These are phyloP conservation scores for Rhizopus microsporus DNA, from an alignment of 371 early-diverging fungal genomes.

Conservation along the genomic window DNA sequence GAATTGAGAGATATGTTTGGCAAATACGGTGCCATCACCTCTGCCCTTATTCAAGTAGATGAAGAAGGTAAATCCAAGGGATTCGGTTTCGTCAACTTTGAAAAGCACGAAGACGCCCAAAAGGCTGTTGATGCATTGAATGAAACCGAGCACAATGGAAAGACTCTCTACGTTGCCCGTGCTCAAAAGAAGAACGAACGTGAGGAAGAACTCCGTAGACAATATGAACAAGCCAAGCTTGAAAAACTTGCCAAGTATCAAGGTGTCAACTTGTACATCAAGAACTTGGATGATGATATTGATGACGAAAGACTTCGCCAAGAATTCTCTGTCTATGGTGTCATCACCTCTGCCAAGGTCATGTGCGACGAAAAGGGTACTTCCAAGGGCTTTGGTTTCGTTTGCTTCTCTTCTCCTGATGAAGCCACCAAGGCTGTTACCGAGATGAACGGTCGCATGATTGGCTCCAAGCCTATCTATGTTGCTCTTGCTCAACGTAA, in stretches of 20 bases:
- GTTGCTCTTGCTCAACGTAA: constrained; percentile 97
- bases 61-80: constrained; percentile 86
- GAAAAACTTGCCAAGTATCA: constrained; percentile 97
- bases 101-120: constrained; percentile 89
- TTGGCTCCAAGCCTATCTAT: constrained; percentile 95
- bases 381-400: constrained; percentile 89
- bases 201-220: constrained; percentile 92
- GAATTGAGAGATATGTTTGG: constrained; percentile 84
- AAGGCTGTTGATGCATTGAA: constrained; percentile 93
- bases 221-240: constrained; percentile 91
- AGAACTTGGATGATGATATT: constrained; percentile 96
- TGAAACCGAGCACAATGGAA: constrained; percentile 89
- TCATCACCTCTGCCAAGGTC: constrained; percentile 96
- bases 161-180: constrained; percentile 94
- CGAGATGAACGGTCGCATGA: constrained; percentile 92
- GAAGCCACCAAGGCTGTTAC: constrained; percentile 91
- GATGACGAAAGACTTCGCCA: constrained; percentile 95
- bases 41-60: constrained; percentile 73
- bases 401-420: constrained; percentile 89
- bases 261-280: constrained; percentile 97
- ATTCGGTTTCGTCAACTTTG: constrained; percentile 98
- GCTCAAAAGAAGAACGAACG: constrained; percentile 99
- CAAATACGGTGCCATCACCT: constrained; percentile 88
- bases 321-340: constrained; percentile 94
- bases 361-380: constrained; percentile 92